A percentile compares a stretch with the other conserved stretches of the same genome.
These are phyloP conservation scores for Corymbia maculata DNA, from an alignment of 345 rosid genomes.

Conservation along the genomic window DNA sequence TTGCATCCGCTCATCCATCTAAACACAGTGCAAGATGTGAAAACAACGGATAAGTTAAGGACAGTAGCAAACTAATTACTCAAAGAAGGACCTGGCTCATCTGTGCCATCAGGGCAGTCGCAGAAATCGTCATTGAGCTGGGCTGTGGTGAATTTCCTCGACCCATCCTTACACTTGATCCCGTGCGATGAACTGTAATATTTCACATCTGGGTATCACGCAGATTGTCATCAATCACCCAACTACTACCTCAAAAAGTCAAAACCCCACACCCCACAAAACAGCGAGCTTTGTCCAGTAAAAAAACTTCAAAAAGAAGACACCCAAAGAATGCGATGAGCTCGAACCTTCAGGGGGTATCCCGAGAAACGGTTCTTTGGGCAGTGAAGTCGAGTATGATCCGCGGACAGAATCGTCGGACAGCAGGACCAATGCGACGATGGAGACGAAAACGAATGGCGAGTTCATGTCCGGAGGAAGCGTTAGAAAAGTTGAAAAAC, in stretches of 20 bases:
- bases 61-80: background rate
- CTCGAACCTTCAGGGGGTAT: conserved; percentile 75
- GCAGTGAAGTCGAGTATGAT: conserved; percentile 31
- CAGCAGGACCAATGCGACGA: conserved; percentile 6
- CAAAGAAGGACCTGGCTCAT: conserved; percentile 65
- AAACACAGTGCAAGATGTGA: background rate
- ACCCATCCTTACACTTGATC: conserved; percentile 77
- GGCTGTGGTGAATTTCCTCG: conserved; percentile 57
- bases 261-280: background rate
- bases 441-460: conserved; percentile 3
- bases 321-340: background rate
- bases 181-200: conserved; percentile 59
- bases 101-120: conserved; percentile 87
- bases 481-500: background rate
- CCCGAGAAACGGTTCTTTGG: conserved; percentile 58
- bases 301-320: background rate
- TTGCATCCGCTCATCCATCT: background rate
- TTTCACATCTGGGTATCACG: conserved; percentile 45
- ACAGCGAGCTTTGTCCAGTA: background rate
- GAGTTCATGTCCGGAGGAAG: conserved; percentile 21
- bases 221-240: background rate
- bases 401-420: conserved; percentile 3
- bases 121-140: conserved; percentile 95
- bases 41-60: background rate
- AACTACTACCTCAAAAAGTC: background rate